Evolutionary conservation across 345 rosid genomes (phyloP), one percentile per base, ranked within the genome.

Genomic region (Lagerstroemia speciosa): DNA sequence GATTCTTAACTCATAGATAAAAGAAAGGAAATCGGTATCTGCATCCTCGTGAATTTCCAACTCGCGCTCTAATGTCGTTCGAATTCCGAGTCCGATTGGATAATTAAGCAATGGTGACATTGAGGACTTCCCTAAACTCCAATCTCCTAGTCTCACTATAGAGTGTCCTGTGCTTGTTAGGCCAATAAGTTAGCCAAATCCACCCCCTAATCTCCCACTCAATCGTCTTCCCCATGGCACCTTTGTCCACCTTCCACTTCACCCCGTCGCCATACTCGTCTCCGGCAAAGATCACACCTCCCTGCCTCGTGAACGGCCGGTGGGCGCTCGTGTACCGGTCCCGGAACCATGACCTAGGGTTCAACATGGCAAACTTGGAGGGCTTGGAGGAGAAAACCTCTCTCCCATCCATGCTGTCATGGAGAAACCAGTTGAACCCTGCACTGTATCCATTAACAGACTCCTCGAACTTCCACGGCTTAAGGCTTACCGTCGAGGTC

Each of bases 131-230:
- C 71, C 75, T 81, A 50, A 93, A 90, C 67, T 93, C 92, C 58
- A 87, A 52, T 77, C 81, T 90, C 79, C 92, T 75, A 40, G 98
- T 91, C 68, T 91, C 98, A 62, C 68, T 83, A 50, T 90, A 83
- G 60, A 82, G 84, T 12, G 96, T 83, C 71, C 79, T 85, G 48
- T 86, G 80, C 75, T 85, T 93, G 40, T 93, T 89, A 52, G 97
- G 98, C 98, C 93, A 90, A 78, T 93, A 93, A 32, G 96, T 93
- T 69, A 90, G 62, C 89, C 94, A 90, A 80, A 93, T 92, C 76
- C 92, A 78, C 30, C 98, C 93, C 73, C 77, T 86, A 16, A 93
- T 75, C 43, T 93, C 98, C 85, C 85, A 90, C 76, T 87, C 94
- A 89, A 91, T 85, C 0, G 83, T 85, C 70, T 69, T 87, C 34